phyloP scores from a whole-genome alignment of 2,329 filamentous ascomycete genomes.

The Phaeosphaeriaceae sp. region DNA sequence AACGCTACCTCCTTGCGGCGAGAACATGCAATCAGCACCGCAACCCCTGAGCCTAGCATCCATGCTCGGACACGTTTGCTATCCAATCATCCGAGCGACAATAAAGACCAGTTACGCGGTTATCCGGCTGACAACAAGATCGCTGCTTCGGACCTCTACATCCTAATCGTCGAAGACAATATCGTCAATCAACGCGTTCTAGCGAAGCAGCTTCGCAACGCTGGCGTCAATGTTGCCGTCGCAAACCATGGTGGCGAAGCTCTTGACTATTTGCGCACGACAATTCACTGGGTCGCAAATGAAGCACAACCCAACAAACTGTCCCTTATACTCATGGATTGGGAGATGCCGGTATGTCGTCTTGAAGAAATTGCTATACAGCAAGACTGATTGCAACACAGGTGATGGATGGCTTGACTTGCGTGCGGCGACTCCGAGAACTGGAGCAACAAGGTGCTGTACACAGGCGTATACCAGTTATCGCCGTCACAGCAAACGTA shows the following conservation, averaged over 20 bases:
- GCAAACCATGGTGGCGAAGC: conserved; percentile 50
- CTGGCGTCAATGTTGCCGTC: conserved; percentile 45
- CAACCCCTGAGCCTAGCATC: conserved; percentile 10
- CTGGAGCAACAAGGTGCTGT: conserved; percentile 29
- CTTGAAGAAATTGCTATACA: too few relatives aligned
- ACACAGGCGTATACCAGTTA: conserved; percentile 35
- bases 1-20: conserved; percentile 3
- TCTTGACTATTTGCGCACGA: conserved; percentile 42
- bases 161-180: conserved; percentile 49
- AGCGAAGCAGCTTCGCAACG: conserved; percentile 46
- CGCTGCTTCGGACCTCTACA: conserved; percentile 24
- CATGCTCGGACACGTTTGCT: conserved; percentile 14
- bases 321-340: conserved; percentile 39
- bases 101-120: conserved; percentile 13
- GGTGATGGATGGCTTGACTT: conserved; percentile 40
- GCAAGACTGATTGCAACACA: neutral
- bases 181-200: conserved; percentile 52
- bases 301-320: conserved; percentile 16
- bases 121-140: too few relatives aligned
- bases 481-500: conserved; percentile 46
- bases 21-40: conserved; percentile 10
- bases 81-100: too few relatives aligned
- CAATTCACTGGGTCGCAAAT: conserved; percentile 22
- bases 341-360: conserved; percentile 36
- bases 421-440: conserved; percentile 32